Evolutionary conservation across 805 yeast species (phyloP).

Genomic region (Candida hispaniensis): DNA sequence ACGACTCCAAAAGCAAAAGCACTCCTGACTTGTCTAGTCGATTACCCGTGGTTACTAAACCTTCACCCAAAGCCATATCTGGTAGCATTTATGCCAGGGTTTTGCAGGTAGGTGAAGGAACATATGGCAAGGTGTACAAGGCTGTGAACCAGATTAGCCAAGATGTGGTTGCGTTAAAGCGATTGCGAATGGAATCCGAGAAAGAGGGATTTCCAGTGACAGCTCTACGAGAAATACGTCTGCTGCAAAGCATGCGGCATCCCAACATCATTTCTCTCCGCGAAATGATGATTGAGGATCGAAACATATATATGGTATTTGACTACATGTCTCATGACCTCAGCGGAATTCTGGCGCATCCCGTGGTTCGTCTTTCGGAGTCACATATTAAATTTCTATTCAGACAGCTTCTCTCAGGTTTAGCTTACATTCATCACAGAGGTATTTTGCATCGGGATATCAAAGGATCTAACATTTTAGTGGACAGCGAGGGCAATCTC

Average conservation of each 20-base stretch:
- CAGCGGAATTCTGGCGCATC: constrained; percentile 75
- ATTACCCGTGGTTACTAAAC: too few species aligned
- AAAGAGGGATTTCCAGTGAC: constrained; percentile 95
- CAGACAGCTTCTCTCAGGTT: constrained; percentile 64
- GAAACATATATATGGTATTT: constrained; percentile 75
- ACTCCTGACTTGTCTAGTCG: too few species aligned
- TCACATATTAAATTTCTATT: constrained; percentile 72
- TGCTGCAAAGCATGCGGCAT: constrained; percentile 75
- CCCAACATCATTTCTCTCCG: constrained; percentile 66
- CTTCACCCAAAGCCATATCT: too few species aligned
- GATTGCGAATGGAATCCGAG: constrained; percentile 73
- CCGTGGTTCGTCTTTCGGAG: constrained; percentile 48
- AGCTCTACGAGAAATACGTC: constrained; percentile 80
- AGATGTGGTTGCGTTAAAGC: constrained; percentile 74
- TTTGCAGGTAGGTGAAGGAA: constrained; percentile 96
- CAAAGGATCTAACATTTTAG: constrained; percentile 83
- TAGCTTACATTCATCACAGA: constrained; percentile 62
- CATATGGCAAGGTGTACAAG: constrained; percentile 92
- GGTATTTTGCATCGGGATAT: constrained; percentile 76
- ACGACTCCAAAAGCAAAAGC: too few species aligned
- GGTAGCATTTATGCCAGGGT: constrained; percentile 50
- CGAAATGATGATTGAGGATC: constrained; percentile 80
- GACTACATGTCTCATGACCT: constrained; percentile 91
- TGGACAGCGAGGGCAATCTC: constrained; percentile 60
- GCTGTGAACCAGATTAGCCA: constrained; percentile 63